Evolutionary conservation across 257 asterid species (phyloP).

Genomic region (Solanum raphanifolium): DNA sequence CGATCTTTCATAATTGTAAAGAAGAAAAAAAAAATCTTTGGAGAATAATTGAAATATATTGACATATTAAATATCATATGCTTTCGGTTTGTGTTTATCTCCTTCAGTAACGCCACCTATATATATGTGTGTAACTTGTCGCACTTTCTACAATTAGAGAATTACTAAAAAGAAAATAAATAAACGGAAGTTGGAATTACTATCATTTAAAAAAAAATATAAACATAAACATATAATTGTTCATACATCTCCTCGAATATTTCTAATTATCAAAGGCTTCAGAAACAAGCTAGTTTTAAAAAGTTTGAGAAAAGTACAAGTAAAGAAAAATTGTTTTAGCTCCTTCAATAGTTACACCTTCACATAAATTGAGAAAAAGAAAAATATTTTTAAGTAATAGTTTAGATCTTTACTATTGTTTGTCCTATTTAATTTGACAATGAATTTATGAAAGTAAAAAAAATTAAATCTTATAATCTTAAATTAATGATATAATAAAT

Average conservation of each 20-base stretch:
- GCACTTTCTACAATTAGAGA: background rate
- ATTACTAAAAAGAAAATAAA: background rate
- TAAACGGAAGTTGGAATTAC: background rate
- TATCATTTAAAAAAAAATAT: background rate
- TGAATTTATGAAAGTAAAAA: no score
- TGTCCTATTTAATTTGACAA: background rate
- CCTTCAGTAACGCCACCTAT: background rate
- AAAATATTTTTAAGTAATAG: background rate
- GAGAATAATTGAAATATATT: background rate
- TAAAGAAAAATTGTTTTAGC: background rate
- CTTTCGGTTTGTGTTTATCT: background rate
- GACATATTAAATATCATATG: background rate
- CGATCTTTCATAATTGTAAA: background rate
- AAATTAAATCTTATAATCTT: no score
- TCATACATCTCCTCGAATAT: background rate
- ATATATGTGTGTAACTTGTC: background rate
- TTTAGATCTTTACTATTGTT: background rate
- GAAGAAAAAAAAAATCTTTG: background rate
- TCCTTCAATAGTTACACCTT: background rate
- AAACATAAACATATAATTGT: background rate
- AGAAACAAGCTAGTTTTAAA: background rate
- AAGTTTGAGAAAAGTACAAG: background rate
- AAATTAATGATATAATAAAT: no score
- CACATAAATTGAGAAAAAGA: background rate
- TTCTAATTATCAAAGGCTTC: background rate